phyloP scores from a whole-genome alignment of 1,284 basidiomycete genomes.

The Taiwanofungus camphoratus region DNA sequence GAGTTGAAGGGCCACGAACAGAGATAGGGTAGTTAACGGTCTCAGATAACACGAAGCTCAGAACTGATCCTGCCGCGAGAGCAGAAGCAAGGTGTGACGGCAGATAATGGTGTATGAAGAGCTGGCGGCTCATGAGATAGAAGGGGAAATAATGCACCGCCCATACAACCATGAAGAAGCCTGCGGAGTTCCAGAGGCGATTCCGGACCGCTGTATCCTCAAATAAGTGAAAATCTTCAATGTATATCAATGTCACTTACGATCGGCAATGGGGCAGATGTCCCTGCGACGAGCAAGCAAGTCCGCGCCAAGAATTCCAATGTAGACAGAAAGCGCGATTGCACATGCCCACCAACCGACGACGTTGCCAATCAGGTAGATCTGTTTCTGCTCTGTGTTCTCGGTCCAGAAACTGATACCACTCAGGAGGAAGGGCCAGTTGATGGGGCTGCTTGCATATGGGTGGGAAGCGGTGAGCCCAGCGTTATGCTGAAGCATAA shows the following conservation, averaged over 20 bases:
- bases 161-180: slow-evolving; percentile 96
- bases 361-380: slow-evolving; percentile 94
- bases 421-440: slow-evolving; percentile 95
- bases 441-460: slow-evolving; percentile 90
- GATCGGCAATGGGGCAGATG: slow-evolving; percentile 78
- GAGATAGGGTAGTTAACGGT: slow-evolving; percentile 93
- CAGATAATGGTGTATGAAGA: slow-evolving; percentile 97
- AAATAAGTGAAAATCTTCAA: slow-evolving; percentile 5
- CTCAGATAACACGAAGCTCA: slow-evolving; percentile 90
- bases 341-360: slow-evolving; percentile 94
- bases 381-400: slow-evolving; percentile 79
- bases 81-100: slow-evolving; percentile 92
- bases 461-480: slow-evolving; percentile 93
- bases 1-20: slow-evolving; percentile 52
- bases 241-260: slow-evolving; percentile 43
- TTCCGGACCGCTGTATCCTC: slow-evolving; percentile 70
- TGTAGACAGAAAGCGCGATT: slow-evolving; percentile 79
- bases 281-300: slow-evolving; percentile 83
- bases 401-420: slow-evolving; percentile 99
- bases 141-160: slow-evolving; percentile 95
- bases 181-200: slow-evolving; percentile 89
- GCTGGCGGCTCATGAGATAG: slow-evolving; percentile 96
- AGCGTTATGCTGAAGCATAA: slow-evolving; percentile 98
- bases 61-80: slow-evolving; percentile 84
- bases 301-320: slow-evolving; percentile 88